A percentile compares a stretch with the other conserved stretches of the same genome.
These are phyloP conservation scores for Leishmania lainsoni DNA, from an alignment of 208 protist genomes.

Conservation along the genomic window DNA sequence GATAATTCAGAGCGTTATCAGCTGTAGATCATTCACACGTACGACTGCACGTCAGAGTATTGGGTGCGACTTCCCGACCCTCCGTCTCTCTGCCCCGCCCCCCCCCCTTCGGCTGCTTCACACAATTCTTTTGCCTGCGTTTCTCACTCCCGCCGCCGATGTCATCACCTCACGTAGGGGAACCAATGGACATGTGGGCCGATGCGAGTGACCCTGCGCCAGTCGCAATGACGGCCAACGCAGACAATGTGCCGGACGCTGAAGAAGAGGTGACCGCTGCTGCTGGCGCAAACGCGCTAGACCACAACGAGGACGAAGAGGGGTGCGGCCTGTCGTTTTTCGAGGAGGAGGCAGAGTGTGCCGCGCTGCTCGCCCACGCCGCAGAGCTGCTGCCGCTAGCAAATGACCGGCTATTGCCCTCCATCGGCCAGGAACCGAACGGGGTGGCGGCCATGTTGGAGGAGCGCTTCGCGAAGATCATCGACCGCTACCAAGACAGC, in stretches of 20 bases:
- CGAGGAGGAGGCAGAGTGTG: conserved; percentile 72
- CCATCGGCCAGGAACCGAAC: conserved; percentile 56
- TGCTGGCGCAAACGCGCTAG: not conserved
- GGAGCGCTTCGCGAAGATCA: conserved; percentile 52
- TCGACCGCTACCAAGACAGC: conserved; percentile 95
- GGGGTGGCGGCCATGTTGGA: conserved; percentile 69
- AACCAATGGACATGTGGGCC: not conserved
- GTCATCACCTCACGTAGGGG: not conserved
- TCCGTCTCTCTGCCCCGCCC: not conserved
- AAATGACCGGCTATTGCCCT: conserved; percentile 44
- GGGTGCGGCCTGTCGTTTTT: conserved; percentile 74
- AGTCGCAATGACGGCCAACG: not conserved
- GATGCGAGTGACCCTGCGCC: not conserved
- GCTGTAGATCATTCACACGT: not conserved
- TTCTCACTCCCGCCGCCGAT: not conserved
- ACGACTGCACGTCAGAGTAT: not conserved
- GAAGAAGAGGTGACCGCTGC: not conserved
- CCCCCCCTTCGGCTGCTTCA: too few relatives aligned
- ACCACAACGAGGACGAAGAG: conserved; percentile 29
- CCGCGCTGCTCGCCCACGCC: conserved; percentile 41
- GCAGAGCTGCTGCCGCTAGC: conserved; percentile 40
- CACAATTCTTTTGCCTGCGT: not conserved
- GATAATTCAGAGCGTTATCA: not conserved
- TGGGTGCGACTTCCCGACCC: not conserved
- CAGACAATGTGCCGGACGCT: not conserved